A percentile compares a stretch with the other conserved stretches of the same genome.
These are phyloP conservation scores for Globisporangium orthogonon DNA, from an alignment of 352 stramenopile species.

Conservation along the genomic window DNA sequence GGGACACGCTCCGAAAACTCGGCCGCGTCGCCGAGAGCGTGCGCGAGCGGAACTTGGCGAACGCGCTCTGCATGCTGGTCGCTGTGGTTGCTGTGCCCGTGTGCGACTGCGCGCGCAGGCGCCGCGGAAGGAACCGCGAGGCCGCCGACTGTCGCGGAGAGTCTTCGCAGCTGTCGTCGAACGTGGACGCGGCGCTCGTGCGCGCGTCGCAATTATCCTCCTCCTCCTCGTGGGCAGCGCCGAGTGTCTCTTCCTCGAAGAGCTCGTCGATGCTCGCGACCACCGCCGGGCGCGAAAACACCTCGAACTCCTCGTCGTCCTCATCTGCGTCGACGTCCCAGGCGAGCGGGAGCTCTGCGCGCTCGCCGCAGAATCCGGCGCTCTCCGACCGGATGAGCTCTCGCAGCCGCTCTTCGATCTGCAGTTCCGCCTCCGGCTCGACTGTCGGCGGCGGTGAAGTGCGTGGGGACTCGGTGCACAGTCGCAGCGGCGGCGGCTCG, in stretches of 20 bases:
- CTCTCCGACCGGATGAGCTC: constrained; percentile 6
- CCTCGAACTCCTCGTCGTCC: constrained; percentile 17
- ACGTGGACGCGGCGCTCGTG: constrained; percentile 11
- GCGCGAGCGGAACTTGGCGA: constrained; percentile 12
- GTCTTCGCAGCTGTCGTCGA: constrained; percentile 11
- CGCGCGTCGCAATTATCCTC: constrained; percentile 1
- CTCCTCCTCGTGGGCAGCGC: constrained; percentile 6
- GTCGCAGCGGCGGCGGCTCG: no score
- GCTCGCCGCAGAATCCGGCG: background rate
- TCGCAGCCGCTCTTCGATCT: constrained; percentile 11
- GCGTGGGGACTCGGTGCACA: no score
- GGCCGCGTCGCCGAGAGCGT: constrained; percentile 9
- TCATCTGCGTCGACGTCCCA: constrained; percentile 5
- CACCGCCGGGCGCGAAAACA: constrained; percentile 1
- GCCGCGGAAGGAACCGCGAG: background rate
- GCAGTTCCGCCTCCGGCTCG: constrained; percentile 1
- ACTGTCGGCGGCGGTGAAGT: no score
- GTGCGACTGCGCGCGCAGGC: constrained; percentile 10
- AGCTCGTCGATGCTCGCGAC: background rate
- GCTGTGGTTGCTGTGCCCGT: constrained; percentile 1
- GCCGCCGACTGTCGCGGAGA: constrained; percentile 4
- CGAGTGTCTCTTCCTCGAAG: constrained; percentile 11
- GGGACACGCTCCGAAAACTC: constrained; percentile 6
- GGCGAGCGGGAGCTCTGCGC: background rate
- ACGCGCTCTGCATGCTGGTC: constrained; percentile 11